A percentile compares a stretch with the other conserved stretches of the same genome.
These are phyloP conservation scores for Jackrogersella minutella DNA, from an alignment of 495 filamentous ascomycete genomes.

Conservation along the genomic window DNA sequence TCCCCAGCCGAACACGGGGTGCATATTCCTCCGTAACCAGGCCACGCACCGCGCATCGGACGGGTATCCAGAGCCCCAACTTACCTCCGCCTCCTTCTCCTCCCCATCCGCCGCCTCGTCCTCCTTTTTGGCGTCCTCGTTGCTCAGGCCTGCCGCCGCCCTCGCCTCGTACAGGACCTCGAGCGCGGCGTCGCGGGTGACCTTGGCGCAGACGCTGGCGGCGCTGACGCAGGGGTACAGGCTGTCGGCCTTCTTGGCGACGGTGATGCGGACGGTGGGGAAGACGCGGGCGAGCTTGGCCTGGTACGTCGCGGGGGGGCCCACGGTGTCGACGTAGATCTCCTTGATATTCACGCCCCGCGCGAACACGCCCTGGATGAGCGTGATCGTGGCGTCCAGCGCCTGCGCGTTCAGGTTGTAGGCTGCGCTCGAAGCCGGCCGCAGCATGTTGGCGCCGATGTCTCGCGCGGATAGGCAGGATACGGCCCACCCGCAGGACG, in stretches of 20 bases:
- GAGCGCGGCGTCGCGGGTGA: conserved; percentile 88
- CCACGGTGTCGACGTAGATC: conserved; percentile 96
- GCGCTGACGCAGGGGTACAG: conserved; percentile 94
- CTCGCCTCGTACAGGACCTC: conserved; percentile 72
- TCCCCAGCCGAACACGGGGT: conserved; percentile 95
- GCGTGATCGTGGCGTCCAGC: conserved; percentile 88
- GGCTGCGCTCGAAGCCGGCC: conserved; percentile 57
- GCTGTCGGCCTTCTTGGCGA: conserved; percentile 95
- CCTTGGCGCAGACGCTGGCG: conserved; percentile 93
- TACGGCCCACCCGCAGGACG: conserved; percentile 81
- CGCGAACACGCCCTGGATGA: conserved; percentile 79
- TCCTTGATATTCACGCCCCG: conserved; percentile 80
- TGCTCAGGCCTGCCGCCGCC: conserved; percentile 22
- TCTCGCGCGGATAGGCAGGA: conserved; percentile 83
- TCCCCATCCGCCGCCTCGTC: conserved; percentile 35
- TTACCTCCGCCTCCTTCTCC: conserved; percentile 44
- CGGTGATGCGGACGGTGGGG: conserved; percentile 79
- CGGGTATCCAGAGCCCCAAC: conserved; percentile 93
- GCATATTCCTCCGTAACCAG: conserved; percentile 88
- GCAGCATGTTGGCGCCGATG: conserved; percentile 82
- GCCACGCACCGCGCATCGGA: conserved; percentile 80
- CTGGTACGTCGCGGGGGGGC: conserved; percentile 82
- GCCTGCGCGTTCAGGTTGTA: conserved; percentile 99
- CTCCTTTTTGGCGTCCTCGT: conserved; percentile 26
- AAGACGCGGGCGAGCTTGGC: conserved; percentile 83